Percentiles rank a stretch among this genome's conserved stretches.
These are phyloP conservation scores for Scedosporium aurantiacum DNA, from an alignment of 2,329 filamentous ascomycete species.

Conservation along the genomic window DNA sequence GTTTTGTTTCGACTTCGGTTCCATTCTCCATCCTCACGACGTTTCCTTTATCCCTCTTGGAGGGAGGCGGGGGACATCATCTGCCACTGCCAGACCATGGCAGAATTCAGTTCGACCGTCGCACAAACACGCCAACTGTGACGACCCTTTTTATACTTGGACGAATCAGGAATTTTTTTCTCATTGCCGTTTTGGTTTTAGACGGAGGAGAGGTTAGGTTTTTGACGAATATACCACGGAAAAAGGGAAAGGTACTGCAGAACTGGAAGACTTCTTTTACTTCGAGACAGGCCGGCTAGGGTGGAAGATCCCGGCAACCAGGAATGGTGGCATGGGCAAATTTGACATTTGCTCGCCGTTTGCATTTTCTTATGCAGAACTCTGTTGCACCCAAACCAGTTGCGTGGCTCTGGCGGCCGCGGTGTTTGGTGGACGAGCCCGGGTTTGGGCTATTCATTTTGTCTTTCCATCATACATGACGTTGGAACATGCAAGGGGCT, in stretches of 20 bases:
- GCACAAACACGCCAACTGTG: not conserved
- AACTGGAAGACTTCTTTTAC: constrained; percentile 1
- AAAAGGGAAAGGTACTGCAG: not conserved
- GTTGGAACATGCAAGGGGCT: not conserved
- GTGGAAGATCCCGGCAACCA: constrained; percentile 1
- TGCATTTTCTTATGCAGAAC: constrained; percentile 1
- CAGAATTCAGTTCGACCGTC: not conserved
- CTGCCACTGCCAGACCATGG: not conserved
- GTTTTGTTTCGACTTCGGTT: not conserved
- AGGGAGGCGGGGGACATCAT: not conserved
- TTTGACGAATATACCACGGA: constrained; percentile 5
- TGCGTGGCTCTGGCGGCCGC: too few species aligned
- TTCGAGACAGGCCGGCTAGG: constrained; percentile 2
- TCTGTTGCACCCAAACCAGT: not conserved
- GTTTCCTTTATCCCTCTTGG: not conserved
- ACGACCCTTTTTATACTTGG: not conserved
- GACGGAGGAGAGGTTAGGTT: constrained; percentile 1
- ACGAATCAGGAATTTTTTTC: not conserved
- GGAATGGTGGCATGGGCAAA: constrained; percentile 7
- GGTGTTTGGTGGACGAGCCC: too few species aligned
- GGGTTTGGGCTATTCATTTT: not conserved
- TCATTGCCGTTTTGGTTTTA: not conserved
- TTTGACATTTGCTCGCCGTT: constrained; percentile 6
- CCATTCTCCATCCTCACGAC: not conserved
- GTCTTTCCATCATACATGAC: not conserved